These are phyloP conservation scores for Colletotrichum zoysiae DNA, from an alignment of 2,329 filamentous ascomycete species.

Conservation along the genomic window DNA sequence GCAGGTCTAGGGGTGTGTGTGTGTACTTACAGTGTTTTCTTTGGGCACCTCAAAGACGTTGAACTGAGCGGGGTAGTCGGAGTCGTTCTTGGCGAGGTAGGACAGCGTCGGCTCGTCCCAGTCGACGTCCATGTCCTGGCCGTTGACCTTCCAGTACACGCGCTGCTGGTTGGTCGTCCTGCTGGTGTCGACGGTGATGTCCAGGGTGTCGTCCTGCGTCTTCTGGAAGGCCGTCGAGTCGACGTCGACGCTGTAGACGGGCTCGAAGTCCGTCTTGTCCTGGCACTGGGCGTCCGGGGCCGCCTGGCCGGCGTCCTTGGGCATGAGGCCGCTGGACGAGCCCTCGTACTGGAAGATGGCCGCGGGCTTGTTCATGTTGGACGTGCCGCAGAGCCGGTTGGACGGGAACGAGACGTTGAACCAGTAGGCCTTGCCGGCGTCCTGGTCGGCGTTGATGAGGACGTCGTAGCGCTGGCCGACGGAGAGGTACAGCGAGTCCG, in stretches of 20 bases:
- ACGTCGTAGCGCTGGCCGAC: conserved; percentile 64
- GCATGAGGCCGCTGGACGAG: conserved; percentile 46
- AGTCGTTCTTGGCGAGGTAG: conserved; percentile 33
- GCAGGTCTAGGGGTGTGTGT: too few relatives aligned
- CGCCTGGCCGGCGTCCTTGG: conserved; percentile 48
- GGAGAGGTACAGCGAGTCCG: conserved; percentile 71
- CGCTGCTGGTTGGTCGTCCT: conserved; percentile 43
- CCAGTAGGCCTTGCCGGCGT: conserved; percentile 47
- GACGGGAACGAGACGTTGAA: conserved; percentile 53
- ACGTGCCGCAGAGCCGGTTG: conserved; percentile 51
- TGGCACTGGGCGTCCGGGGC: conserved; percentile 44
- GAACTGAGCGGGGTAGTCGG: conserved; percentile 26
- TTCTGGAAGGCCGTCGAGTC: conserved; percentile 46
- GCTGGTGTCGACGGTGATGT: conserved; percentile 44
- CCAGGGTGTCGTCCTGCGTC: conserved; percentile 44
- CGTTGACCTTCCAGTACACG: conserved; percentile 52
- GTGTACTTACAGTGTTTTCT: conserved; percentile 15
- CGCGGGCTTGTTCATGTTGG: conserved; percentile 51
- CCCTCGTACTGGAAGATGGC: conserved; percentile 56
- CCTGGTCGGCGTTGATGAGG: conserved; percentile 52
- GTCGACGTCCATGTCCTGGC: conserved; percentile 51
- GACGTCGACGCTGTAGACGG: conserved; percentile 47
- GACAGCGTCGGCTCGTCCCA: conserved; percentile 58
- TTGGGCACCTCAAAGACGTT: conserved; percentile 39
- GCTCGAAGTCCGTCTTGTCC: conserved; percentile 44